Conservation (phyloP, 768 basidiomycete species). For the Tubosaeta brunneosetosa region DNA sequence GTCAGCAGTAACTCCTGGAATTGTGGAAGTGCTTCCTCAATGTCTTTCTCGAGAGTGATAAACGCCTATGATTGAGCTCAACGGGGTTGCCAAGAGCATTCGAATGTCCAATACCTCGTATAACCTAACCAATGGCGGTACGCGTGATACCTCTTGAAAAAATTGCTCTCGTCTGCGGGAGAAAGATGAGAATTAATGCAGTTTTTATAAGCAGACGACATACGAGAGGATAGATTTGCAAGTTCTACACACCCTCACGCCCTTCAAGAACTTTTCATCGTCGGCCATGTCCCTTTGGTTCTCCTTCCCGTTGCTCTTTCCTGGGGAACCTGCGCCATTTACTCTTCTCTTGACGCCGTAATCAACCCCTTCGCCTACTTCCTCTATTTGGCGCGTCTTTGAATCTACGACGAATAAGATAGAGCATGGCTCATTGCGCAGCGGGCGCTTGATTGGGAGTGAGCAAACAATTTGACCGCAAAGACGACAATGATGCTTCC, state of each 20-base stretch:
- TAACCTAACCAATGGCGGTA: slow-evolving; percentile 61
- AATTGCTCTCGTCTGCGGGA: slow-evolving; percentile 70
- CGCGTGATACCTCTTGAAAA: slow-evolving; percentile 52
- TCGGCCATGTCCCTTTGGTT: slow-evolving; percentile 42
- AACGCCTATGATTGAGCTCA: slow-evolving; percentile 47
- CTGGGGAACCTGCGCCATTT: background rate
- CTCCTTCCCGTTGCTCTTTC: slow-evolving; percentile 25
- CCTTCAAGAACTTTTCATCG: slow-evolving; percentile 82
- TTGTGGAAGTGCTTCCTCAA: slow-evolving; percentile 80
- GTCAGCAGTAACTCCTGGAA: slow-evolving; percentile 82
- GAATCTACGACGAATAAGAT: slow-evolving; percentile 83
- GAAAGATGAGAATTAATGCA: background rate
- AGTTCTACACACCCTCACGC: slow-evolving; percentile 80
- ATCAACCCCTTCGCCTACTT: slow-evolving; percentile 79
- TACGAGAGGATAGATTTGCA: slow-evolving; percentile 80
- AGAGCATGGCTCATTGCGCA: slow-evolving; percentile 67
- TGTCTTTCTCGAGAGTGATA: slow-evolving; percentile 75
- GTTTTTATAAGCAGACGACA: slow-evolving; percentile 31
- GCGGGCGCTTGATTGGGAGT: slow-evolving; percentile 69
- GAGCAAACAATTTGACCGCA: slow-evolving; percentile 93
- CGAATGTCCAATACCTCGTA: slow-evolving; percentile 53
- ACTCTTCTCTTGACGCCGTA: slow-evolving; percentile 67
- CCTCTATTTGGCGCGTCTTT: slow-evolving; percentile 70
- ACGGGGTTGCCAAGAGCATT: background rate
- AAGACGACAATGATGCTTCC: slow-evolving; percentile 94